These are phyloP conservation scores for Aschersonia sp. DNA, from an alignment of 2,329 filamentous ascomycete species.

Conservation along the genomic window DNA sequence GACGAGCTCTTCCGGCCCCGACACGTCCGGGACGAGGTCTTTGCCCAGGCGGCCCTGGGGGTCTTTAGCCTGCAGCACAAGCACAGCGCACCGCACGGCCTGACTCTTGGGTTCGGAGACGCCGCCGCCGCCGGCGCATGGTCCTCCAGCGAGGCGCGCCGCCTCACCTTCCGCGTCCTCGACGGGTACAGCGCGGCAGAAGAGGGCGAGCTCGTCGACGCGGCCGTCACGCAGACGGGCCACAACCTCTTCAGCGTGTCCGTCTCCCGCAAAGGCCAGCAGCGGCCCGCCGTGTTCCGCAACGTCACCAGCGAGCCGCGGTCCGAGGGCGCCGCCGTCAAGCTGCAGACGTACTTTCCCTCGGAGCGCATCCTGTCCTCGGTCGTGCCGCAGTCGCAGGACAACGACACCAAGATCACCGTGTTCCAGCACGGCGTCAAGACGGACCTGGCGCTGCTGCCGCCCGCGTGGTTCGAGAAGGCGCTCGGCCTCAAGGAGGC, in stretches of 20 bases:
- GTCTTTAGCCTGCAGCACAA: conserved; percentile 39
- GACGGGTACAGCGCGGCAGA: conserved; percentile 51
- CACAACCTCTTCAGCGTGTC: conserved; percentile 30
- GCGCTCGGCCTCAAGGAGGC: conserved; percentile 71
- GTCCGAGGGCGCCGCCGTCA: conserved; percentile 12
- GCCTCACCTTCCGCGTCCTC: conserved; percentile 35
- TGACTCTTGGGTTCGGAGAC: conserved; percentile 39
- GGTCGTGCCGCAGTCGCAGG: conserved; percentile 44
- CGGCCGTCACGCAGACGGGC: conserved; percentile 32
- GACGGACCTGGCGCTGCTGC: conserved; percentile 40
- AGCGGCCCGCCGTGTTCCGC: conserved; percentile 23
- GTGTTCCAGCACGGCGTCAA: conserved; percentile 60
- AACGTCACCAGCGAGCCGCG: conserved; percentile 28
- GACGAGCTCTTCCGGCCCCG: conserved; percentile 60
- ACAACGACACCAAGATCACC: conserved; percentile 47
- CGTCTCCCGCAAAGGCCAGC: conserved; percentile 26
- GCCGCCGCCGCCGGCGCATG: no score
- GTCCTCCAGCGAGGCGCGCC: conserved; percentile 25
- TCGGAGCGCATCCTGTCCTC: conserved; percentile 68
- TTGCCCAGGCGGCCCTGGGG: conserved; percentile 75
- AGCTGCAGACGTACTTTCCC: conserved; percentile 52
- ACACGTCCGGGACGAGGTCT: conserved; percentile 53
- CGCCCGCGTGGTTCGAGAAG: conserved; percentile 73
- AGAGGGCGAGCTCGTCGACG: conserved; percentile 45
- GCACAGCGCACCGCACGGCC: conserved; percentile 28